Evolutionary conservation across 805 yeast genomes (phyloP).

Genomic region (Yarrowia deformans): DNA sequence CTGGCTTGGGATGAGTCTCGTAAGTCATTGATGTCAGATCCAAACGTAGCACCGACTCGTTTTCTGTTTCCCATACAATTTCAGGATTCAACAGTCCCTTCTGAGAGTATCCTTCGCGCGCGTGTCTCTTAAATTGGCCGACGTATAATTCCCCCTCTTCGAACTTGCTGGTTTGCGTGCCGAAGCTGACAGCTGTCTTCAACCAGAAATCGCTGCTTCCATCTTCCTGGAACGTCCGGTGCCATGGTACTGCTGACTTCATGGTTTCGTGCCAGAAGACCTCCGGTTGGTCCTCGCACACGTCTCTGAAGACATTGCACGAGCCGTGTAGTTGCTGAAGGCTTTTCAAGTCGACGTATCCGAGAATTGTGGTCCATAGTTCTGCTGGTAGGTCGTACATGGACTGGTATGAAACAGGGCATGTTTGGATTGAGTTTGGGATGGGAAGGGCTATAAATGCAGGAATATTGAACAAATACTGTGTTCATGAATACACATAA

Average conservation of each 20-base stretch:
- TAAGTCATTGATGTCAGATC: slow-evolving; percentile 1
- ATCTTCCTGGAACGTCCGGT: neutral
- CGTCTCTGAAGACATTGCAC: neutral
- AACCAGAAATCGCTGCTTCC: slow-evolving; percentile 17
- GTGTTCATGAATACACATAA: neutral
- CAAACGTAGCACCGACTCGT: neutral
- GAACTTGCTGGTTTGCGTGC: slow-evolving; percentile 1
- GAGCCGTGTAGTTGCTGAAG: slow-evolving; percentile 20
- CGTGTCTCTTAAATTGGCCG: neutral
- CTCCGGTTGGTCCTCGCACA: slow-evolving; percentile 17
- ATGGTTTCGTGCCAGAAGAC: slow-evolving; percentile 10
- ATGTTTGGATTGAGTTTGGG: too few relatives aligned
- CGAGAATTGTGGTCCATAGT: slow-evolving; percentile 24
- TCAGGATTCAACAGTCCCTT: slow-evolving; percentile 11
- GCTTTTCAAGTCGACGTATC: slow-evolving; percentile 11
- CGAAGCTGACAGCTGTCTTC: slow-evolving; percentile 7
- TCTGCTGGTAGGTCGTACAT: slow-evolving; percentile 33
- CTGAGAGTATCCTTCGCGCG: neutral
- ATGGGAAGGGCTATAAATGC: too few relatives aligned
- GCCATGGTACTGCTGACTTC: slow-evolving; percentile 21
- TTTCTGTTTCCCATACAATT: slow-evolving; percentile 9
- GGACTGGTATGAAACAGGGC: neutral
- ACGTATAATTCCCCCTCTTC: neutral
- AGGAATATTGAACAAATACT: neutral
- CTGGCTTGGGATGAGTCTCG: neutral